A percentile compares a stretch with the other conserved stretches of the same genome.
Conservation (phyloP, 768 basidiomycete genomes). For the Auriscalpium orientale region DNA sequence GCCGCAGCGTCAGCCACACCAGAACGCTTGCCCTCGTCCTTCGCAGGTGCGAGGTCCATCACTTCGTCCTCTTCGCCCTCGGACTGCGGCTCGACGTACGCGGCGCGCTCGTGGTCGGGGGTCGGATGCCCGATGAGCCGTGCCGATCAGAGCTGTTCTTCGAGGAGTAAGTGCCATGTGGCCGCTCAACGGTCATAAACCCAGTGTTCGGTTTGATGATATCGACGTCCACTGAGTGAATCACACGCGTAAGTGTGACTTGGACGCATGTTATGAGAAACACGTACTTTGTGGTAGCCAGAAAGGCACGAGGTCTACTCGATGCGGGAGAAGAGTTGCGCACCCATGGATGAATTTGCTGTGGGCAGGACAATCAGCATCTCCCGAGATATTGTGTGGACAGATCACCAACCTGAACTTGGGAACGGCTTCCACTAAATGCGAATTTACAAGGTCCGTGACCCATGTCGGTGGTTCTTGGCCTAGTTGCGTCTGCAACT, state of each 20-base stretch:
- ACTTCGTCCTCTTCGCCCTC: constrained; percentile 93
- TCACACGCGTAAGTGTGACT: background rate
- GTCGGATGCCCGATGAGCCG: constrained; percentile 35
- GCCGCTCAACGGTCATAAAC: constrained; percentile 62
- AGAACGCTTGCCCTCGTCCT: constrained; percentile 75
- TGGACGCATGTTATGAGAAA: background rate
- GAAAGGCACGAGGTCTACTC: constrained; percentile 95
- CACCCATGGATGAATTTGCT: constrained; percentile 98
- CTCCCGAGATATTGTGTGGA: background rate
- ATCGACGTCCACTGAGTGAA: constrained; percentile 75
- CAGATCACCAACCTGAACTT: constrained; percentile 59
- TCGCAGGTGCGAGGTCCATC: constrained; percentile 56
- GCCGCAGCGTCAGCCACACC: constrained; percentile 69
- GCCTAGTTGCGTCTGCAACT: constrained; percentile 92
- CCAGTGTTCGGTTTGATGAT: constrained; percentile 90
- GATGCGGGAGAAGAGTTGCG: constrained; percentile 82
- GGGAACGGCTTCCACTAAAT: constrained; percentile 94
- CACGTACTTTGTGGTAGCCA: constrained; percentile 90
- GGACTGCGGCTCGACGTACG: constrained; percentile 84
- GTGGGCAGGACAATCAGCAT: constrained; percentile 1
- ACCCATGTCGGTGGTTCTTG: constrained; percentile 97
- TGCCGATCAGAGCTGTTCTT: constrained; percentile 19
- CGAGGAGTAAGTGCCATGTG: constrained; percentile 34
- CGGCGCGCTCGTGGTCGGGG: constrained; percentile 25
- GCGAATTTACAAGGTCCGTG: constrained; percentile 88